A percentile compares a stretch with the other conserved stretches of the same genome.
These are phyloP conservation scores for Boletus speciosus DNA, from an alignment of 768 basidiomycete genomes.

Conservation along the genomic window DNA sequence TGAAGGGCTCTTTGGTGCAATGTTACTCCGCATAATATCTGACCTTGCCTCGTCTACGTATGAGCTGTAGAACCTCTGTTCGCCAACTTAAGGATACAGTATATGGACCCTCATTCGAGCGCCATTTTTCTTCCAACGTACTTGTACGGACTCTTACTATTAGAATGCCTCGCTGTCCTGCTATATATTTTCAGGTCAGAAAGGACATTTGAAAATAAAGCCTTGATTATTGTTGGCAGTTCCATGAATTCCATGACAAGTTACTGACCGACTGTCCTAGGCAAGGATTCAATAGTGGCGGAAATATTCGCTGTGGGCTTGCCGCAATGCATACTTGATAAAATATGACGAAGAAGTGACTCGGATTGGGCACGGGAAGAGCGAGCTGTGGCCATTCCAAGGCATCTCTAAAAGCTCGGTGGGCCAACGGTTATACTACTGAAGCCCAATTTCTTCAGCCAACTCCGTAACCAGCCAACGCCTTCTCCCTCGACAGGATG, in stretches of 20 bases:
- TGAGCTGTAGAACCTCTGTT: neutral
- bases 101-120: neutral
- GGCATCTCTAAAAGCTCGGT: constrained; percentile 15
- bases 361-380: neutral
- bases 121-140: too few species aligned
- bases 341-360: too few species aligned
- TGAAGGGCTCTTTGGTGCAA: constrained; percentile 2
- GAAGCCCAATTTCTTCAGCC: constrained; percentile 29
- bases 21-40: neutral
- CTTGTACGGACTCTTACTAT: neutral
- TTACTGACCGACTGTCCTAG: neutral
- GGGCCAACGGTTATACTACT: constrained; percentile 27
- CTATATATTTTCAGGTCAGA: neutral
- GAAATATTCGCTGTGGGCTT: neutral
- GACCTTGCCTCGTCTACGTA: neutral
- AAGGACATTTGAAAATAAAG: neutral
- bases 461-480: constrained; percentile 31
- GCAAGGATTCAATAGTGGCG: neutral
- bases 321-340: neutral
- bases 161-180: neutral
- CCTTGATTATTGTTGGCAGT: neutral
- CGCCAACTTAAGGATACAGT: neutral
- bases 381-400: neutral
- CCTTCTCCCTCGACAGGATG: constrained; percentile 28
- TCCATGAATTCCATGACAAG: neutral